Evolutionary conservation across 352 stramenopile species (phyloP).

Genomic region (Globisporangium spinosum): DNA sequence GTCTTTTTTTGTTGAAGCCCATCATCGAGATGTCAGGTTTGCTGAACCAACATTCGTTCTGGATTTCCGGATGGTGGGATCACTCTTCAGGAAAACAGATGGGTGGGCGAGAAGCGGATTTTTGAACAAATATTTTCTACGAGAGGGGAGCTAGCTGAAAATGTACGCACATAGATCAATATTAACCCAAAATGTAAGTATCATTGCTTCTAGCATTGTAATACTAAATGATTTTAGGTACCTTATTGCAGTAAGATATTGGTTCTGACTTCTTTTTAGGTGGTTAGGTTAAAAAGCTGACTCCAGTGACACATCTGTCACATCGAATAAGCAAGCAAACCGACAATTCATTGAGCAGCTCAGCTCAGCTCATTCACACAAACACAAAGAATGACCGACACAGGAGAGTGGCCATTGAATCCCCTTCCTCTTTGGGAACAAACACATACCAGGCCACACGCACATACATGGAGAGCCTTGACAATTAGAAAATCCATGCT

Average conservation of each 20-base stretch:
- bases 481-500: background rate
- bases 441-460: background rate
- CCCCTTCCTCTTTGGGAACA: background rate
- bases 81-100: too few relatives aligned
- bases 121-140: too few relatives aligned
- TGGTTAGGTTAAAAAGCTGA: background rate
- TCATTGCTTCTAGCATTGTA: too few relatives aligned
- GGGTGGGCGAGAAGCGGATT: too few relatives aligned
- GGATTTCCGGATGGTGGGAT: background rate
- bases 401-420: too few relatives aligned
- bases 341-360: background rate
- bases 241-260: background rate
- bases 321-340: background rate
- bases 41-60: background rate
- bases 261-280: background rate
- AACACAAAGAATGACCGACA: too few relatives aligned
- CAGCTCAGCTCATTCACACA: background rate
- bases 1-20: background rate
- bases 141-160: too few relatives aligned
- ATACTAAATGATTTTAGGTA: too few relatives aligned
- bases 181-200: too few relatives aligned
- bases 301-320: background rate
- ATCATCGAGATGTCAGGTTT: background rate
- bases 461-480: background rate
- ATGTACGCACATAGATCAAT: too few relatives aligned